Evolutionary conservation across 306 rosid genomes (phyloP).

Genomic region (Cicer pinnatifidum): DNA sequence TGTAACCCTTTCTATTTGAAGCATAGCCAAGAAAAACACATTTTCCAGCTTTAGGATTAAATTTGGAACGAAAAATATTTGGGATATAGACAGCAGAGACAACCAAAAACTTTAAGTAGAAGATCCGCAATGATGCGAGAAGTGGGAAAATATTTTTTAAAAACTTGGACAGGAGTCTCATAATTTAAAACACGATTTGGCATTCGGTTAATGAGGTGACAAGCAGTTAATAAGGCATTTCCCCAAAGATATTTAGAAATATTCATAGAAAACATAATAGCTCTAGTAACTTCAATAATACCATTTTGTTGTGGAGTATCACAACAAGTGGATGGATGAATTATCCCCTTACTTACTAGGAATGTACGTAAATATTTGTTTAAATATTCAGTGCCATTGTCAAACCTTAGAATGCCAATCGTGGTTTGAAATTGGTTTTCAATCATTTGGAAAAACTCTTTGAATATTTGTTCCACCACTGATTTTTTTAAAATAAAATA

Average conservation of each 20-base stretch:
- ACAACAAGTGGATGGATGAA: not conserved
- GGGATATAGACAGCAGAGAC: not conserved
- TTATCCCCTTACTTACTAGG: not conserved
- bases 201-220: not conserved
- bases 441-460: too few species aligned
- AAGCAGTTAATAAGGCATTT: not conserved
- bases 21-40: not conserved
- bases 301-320: not conserved
- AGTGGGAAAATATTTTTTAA: not conserved
- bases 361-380: not conserved
- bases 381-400: not conserved
- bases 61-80: not conserved
- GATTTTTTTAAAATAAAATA: too few species aligned
- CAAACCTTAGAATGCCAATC: not conserved
- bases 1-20: too few species aligned
- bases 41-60: not conserved
- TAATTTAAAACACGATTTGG: too few species aligned
- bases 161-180: not conserved
- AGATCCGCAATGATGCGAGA: not conserved
- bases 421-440: not conserved
- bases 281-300: not conserved
- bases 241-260: not conserved
- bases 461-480: too few species aligned
- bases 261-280: not conserved
- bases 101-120: not conserved